Conservation (phyloP, 768 basidiomycete genomes). For the Porpolomopsis calyptriformis region DNA sequence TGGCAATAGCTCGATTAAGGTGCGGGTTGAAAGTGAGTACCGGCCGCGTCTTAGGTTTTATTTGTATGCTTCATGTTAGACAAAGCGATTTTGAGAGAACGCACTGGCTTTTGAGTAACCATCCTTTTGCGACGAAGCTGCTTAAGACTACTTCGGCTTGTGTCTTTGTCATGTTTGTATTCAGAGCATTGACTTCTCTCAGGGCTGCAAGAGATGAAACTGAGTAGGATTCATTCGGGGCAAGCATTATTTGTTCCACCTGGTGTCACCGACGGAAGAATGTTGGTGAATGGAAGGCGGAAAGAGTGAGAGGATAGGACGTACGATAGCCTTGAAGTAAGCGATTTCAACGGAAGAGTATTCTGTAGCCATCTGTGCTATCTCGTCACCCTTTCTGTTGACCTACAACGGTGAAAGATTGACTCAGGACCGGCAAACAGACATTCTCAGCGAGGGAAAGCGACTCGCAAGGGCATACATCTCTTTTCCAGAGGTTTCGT, state of each 20-base stretch:
- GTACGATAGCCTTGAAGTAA: conserved; percentile 75
- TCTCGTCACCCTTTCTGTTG: conserved; percentile 69
- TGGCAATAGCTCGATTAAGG: conserved; percentile 58
- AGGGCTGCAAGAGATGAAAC: conserved; percentile 69
- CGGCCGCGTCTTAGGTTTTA: conserved; percentile 42
- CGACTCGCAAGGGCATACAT: conserved; percentile 54
- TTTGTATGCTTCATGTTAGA: conserved; percentile 5
- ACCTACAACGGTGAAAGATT: conserved; percentile 35
- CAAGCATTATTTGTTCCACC: conserved; percentile 84
- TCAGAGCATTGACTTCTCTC: conserved; percentile 53
- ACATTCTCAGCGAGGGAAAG: neutral
- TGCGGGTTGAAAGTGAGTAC: conserved; percentile 67
- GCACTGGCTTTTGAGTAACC: conserved; percentile 66
- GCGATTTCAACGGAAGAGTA: conserved; percentile 71
- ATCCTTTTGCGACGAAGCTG: conserved; percentile 78
- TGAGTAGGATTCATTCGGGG: conserved; percentile 63
- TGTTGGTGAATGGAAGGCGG: neutral
- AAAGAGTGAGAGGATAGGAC: conserved; percentile 16
- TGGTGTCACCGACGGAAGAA: too few species aligned
- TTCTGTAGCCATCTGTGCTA: conserved; percentile 78
- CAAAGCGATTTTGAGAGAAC: conserved; percentile 21
- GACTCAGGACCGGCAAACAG: neutral
- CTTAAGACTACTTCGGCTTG: conserved; percentile 62
- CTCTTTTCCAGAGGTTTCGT: conserved; percentile 54
- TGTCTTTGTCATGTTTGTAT: conserved; percentile 59